Evolutionary conservation across 2,329 filamentous ascomycete genomes (phyloP), one percentile per base, ranked within the genome.

Genomic region (Sarocladiaceae sp.): DNA sequence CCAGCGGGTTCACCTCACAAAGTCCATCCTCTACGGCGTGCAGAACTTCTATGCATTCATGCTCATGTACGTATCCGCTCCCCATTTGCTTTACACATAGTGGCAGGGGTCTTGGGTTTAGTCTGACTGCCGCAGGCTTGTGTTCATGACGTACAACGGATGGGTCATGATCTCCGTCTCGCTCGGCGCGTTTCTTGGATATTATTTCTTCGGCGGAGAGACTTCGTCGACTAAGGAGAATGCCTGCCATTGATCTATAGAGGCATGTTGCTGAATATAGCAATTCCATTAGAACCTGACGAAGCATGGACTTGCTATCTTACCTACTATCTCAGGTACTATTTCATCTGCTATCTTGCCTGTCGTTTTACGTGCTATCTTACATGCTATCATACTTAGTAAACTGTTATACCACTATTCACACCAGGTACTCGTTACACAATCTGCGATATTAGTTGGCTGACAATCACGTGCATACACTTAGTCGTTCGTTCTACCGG

Each of bases 131-230:
- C 6, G n/a, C 54, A 97, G 93, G 94, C 78, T 99, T 55, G 73
- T 99, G 20, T 99, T 99, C 72, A 99, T 99, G 94, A 99, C 94
- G n/a, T 99, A 99, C 73, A 99, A 99, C 64, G 94, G 94, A 53
- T 96, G 89, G 86, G 85, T 99, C 60, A 99, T 99, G 94, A 71
- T 96, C 59, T 82, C 93, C 3, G 92, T 97, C 15, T 88, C 88
- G 1, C 74, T 95, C 10, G 94, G 94, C 15, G 92, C 93, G 0
- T 96, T 95, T 59, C 69, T 96, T 40, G 94, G 94, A 39, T 97
- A 96, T 66, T 66, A 96, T 55, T 62, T 87, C 40, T 99, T 97
- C 72, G 87, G 89, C 15, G 80, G 83, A 52, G 75, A 77, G 51
- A 83, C 84, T 1, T 79, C 83, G 51, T 81, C 86, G 7, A 86